A percentile compares a stretch with the other conserved stretches of the same genome.
Evolutionary conservation across 2,329 filamentous ascomycete genomes (phyloP).

Genomic region (Arthrobotrys conoides): DNA sequence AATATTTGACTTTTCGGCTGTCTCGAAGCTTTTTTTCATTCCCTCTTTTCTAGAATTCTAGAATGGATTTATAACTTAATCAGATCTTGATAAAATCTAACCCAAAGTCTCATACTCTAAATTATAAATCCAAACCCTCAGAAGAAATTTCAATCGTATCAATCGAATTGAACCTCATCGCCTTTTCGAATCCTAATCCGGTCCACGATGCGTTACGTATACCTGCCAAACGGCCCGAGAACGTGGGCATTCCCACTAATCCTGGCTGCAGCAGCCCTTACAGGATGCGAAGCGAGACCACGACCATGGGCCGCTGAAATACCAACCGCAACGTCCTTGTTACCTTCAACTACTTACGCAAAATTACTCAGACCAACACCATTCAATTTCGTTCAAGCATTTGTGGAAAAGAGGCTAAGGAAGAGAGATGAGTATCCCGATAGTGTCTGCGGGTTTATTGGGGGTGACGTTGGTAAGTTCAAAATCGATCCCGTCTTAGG

Average conservation of each 20-base stretch:
- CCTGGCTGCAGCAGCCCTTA: constrained; percentile 41
- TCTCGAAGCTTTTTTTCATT: constrained; percentile 4
- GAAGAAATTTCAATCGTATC: neutral
- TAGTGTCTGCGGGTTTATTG: constrained; percentile 57
- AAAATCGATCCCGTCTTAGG: neutral
- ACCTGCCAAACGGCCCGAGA: constrained; percentile 21
- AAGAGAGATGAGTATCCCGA: constrained; percentile 49
- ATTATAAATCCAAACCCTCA: constrained; percentile 1
- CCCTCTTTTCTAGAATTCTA: constrained; percentile 11
- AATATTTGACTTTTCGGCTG: constrained; percentile 1
- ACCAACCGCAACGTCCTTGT: constrained; percentile 36
- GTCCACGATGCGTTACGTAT: constrained; percentile 30
- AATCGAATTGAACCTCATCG: neutral
- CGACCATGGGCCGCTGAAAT: constrained; percentile 51
- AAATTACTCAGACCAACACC: constrained; percentile 50
- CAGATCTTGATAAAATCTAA: constrained; percentile 10
- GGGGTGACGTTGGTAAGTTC: constrained; percentile 52
- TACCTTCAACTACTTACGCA: constrained; percentile 2
- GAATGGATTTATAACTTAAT: constrained; percentile 39
- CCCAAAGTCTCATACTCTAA: neutral
- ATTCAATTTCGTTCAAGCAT: constrained; percentile 53
- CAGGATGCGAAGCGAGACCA: constrained; percentile 56
- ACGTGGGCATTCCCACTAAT: constrained; percentile 37
- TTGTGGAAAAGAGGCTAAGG: constrained; percentile 56
- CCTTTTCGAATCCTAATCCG: neutral